phyloP scores from a whole-genome alignment of 108 stramenopile species.

The Cyclotella cryptica region DNA sequence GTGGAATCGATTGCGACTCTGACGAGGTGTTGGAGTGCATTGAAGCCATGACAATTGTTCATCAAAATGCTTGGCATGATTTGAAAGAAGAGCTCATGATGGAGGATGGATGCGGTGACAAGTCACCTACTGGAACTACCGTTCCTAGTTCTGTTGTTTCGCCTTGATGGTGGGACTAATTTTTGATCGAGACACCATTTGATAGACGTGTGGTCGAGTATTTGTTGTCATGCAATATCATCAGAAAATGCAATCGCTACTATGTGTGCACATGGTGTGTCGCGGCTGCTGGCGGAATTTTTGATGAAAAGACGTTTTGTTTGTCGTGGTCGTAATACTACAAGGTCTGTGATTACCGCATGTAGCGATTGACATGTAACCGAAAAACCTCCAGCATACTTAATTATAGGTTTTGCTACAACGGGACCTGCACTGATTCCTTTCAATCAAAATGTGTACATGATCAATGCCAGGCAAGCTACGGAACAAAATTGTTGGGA shows the following conservation, averaged over 20 bases:
- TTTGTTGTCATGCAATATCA: too few species aligned
- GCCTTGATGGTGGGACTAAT: constrained; percentile 1
- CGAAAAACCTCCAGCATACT: background rate
- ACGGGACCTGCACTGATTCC: background rate
- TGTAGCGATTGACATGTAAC: too few species aligned
- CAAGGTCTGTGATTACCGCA: too few species aligned
- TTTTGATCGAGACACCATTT: too few species aligned
- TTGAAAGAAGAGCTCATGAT: constrained; percentile 12
- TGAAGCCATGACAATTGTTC: constrained; percentile 31
- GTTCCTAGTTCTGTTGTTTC: constrained; percentile 6
- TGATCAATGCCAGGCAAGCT: constrained; percentile 80
- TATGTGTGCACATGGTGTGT: too few species aligned
- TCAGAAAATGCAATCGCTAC: too few species aligned
- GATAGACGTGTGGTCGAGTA: too few species aligned
- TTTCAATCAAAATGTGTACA: constrained; percentile 62
- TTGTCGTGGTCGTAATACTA: too few species aligned
- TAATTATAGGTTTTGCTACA: background rate
- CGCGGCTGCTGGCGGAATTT: too few species aligned
- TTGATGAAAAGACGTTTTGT: too few species aligned
- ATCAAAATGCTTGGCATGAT: constrained; percentile 17
- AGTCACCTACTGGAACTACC: background rate
- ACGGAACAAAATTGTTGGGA: background rate
- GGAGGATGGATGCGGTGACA: background rate
- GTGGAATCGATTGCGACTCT: constrained; percentile 29
- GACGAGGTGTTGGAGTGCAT: constrained; percentile 30